Base-by-base conservation (phyloP, 495 filamentous ascomycete species). In the Trichocladium uniseriatum region DNA sequence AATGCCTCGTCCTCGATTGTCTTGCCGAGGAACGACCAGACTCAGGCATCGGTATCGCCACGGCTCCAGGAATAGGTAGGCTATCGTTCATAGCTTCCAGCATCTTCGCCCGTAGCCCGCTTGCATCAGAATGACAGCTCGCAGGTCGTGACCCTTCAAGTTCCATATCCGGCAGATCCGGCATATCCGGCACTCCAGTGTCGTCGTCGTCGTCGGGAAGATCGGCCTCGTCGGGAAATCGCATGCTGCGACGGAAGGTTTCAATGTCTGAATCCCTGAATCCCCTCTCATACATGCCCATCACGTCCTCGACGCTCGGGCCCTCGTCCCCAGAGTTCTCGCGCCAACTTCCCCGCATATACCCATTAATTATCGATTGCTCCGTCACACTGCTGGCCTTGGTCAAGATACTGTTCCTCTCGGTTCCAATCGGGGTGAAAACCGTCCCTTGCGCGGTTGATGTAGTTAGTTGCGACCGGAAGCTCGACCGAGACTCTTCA, bases 251-350 rank as follows among this genome's bases (percentile, higher is more conserved):
- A 16, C 60, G 59, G 6, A 67, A 58, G 20, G 67, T 66, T 22
- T 70, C 65, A 10, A 67, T 50, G 19, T 66, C 69, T 19, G 68
- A 67, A 47, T 79, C 77, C 55, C 86, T 82, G 67, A 92, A 91
- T 0, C 89, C 88, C 54, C 83, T 80, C 46, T 86, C 83, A 61
- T 95, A 95, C 85, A 95, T 89, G 14, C 83, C 87, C 67, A 95
- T 92, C 7, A 87, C 84, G 70, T 95, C 90, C 55, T 97, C 90
- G 3, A 95, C 78, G 52, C 83, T 94, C 74, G 89, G 84, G 5
- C 79, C 81, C 49, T 79, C 83, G 48, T 87, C 83, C 34, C 52
- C 38, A 34, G 74, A 76, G 48, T 73, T 72, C 29, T 68, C n/a
- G 63, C 68, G 46, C 74, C 71, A 50, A 69, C 74, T 87, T 74